Evolutionary conservation across 768 basidiomycete genomes (phyloP), one percentile per base, ranked within the genome.

Genomic region (Russula earlei): DNA sequence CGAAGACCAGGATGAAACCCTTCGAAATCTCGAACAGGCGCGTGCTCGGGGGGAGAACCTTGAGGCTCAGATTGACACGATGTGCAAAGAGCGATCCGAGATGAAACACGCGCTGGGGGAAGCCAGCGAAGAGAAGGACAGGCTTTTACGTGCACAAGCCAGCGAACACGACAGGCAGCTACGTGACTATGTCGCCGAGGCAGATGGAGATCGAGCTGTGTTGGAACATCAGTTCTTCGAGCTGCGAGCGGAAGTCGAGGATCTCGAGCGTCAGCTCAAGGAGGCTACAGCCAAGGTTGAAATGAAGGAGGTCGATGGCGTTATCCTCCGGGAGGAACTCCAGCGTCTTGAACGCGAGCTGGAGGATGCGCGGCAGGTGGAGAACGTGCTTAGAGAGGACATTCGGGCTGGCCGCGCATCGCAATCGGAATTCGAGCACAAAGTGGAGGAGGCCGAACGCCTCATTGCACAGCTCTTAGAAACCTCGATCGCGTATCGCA

Each of bases 201-300:
- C 91, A 10, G 90, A 95, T 64, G 87, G 91, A 0, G 91, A 95
- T 67, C 80, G 90, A 31, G 5, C 93, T 0, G 91, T 95, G 14
- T 31, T 31, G 29, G 29, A 31, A 9, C 9, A 31, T 31, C 29
- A 4, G 29, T 9, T 31, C 29, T 31, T 31, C 29, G 29, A 31
- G 29, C 29, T 31, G 29, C 9, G 29, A 31, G 81, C 80, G 1
- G 74, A 76, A 8, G 70, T 85, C 48, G 87, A 31, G 29, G 29
- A 9, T 31, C 9, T 31, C 4, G 9, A 31, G 29, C 29, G 29
- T 31, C 29, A 31, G 9, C 29, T 88, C 17, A 83, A 83, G 64
- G 83, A 86, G 37, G 71, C 82, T 11, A 75, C 74, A 12, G 73
- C 79, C 0, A 81, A 84, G 56, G 67, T 77, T 15, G 84, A 87